A percentile compares a stretch with the other conserved stretches of the same genome.
Evolutionary conservation across 768 basidiomycete genomes (phyloP).

Genomic region (Mycena maculata): DNA sequence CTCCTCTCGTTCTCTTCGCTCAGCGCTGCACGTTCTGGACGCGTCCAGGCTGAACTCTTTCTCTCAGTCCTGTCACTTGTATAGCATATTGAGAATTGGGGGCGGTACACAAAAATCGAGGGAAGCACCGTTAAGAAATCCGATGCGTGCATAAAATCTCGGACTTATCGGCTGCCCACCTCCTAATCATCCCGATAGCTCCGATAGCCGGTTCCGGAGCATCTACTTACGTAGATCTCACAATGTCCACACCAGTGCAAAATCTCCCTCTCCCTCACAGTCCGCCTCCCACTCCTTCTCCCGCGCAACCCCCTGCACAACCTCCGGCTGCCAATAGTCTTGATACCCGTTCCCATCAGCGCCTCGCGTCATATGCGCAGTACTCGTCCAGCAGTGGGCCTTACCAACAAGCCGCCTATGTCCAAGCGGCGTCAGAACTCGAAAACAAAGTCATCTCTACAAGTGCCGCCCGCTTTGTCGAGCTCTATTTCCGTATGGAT

Average conservation of each 20-base stretch:
- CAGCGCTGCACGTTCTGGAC: too few relatives aligned
- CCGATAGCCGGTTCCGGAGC: too few relatives aligned
- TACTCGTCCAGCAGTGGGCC: conserved; percentile 20
- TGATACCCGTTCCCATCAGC: conserved; percentile 16
- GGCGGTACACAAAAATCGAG: too few relatives aligned
- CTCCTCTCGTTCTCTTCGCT: too few relatives aligned
- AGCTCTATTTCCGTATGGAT: conserved; percentile 11
- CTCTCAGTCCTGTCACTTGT: too few relatives aligned
- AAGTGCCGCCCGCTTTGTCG: conserved; percentile 13
- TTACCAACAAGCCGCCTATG: conserved; percentile 26
- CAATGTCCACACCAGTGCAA: conserved; percentile 2
- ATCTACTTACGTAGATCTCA: too few relatives aligned
- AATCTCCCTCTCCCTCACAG: not conserved
- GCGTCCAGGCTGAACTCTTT: too few relatives aligned
- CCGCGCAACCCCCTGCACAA: conserved; percentile 3
- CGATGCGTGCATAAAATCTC: too few relatives aligned
- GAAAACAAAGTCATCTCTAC: conserved; percentile 18
- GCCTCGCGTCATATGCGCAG: conserved; percentile 13
- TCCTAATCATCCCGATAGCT: too few relatives aligned
- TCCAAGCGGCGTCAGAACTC: conserved; percentile 23
- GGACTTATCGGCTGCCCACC: too few relatives aligned
- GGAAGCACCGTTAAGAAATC: too few relatives aligned
- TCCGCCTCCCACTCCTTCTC: conserved; percentile 15
- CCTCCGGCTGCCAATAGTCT: conserved; percentile 14
- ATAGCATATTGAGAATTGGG: too few relatives aligned